phyloP scores from a whole-genome alignment of 1,139 yeast genomes.

The Pichia sp. region DNA sequence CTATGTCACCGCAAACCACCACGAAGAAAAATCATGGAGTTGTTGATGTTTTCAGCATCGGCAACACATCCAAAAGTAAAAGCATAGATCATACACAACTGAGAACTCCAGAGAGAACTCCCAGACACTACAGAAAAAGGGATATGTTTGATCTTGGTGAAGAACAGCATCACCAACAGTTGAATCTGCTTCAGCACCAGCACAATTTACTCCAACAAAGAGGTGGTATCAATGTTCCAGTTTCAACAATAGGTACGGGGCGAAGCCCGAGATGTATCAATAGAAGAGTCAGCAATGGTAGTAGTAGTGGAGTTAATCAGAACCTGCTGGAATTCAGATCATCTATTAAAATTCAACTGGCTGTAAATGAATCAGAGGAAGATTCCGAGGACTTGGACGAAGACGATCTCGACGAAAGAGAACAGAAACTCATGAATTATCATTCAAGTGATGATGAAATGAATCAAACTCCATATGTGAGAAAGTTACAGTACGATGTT shows the following conservation, averaged over 20 bases:
- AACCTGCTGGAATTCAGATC: conserved; percentile 7
- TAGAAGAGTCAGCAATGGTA: too few relatives aligned
- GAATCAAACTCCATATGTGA: conserved; percentile 1
- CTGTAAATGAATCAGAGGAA: conserved; percentile 11
- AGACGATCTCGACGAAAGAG: conserved; percentile 10
- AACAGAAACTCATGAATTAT: conserved; percentile 10
- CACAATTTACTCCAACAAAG: too few relatives aligned
- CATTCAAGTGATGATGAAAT: conserved; percentile 10
- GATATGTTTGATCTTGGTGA: neutral
- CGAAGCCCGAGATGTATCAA: neutral
- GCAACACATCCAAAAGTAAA: neutral
- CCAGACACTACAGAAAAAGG: conserved; percentile 11
- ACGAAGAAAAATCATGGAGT: conserved; percentile 2
- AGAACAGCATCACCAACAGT: neutral
- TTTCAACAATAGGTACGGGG: neutral
- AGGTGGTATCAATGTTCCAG: neutral
- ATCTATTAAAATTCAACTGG: conserved; percentile 6
- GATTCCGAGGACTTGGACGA: conserved; percentile 13
- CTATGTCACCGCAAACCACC: conserved; percentile 9
- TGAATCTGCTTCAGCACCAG: too few relatives aligned
- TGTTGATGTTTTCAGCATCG: conserved; percentile 1
- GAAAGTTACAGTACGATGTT: conserved; percentile 8
- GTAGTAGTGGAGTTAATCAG: too few relatives aligned
- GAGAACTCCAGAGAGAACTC: conserved; percentile 24
- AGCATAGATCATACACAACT: conserved; percentile 6